Percentiles rank a stretch among this genome's conserved stretches.
These are phyloP conservation scores for Coelastrella sp. DNA, from an alignment of 139 green algal species.

Conservation along the genomic window DNA sequence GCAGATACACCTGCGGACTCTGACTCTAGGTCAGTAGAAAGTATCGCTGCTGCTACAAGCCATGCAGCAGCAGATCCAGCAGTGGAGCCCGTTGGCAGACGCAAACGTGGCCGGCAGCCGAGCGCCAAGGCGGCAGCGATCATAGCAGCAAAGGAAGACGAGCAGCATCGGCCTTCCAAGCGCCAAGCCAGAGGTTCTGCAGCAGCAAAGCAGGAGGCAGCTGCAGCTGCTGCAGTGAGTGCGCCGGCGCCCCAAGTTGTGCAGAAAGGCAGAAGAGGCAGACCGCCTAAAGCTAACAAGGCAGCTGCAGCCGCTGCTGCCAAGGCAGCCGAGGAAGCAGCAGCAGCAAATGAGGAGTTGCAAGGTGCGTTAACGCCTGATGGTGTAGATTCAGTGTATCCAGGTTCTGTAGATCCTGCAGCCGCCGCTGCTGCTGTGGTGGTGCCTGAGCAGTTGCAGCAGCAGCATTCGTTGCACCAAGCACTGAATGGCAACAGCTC, in stretches of 20 bases:
- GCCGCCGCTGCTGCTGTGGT: not conserved
- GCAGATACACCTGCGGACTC: constrained; percentile 24
- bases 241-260: not conserved
- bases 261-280: not conserved
- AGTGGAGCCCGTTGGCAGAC: not conserved
- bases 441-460: constrained; percentile 21
- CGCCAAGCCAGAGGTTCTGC: not conserved
- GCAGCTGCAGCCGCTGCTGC: constrained; percentile 36
- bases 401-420: not conserved
- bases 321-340: not conserved
- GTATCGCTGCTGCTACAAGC: constrained; percentile 20
- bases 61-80: constrained; percentile 33
- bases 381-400: not conserved
- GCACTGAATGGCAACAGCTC: not conserved
- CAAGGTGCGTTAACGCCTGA: not conserved
- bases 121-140: not conserved
- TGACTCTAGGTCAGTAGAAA: constrained; percentile 27
- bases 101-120: constrained; percentile 22
- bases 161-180: not conserved
- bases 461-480: constrained; percentile 12
- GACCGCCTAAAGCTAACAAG: constrained; percentile 9
- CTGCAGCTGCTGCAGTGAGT: not conserved
- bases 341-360: not conserved
- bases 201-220: not conserved
- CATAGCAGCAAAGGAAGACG: not conserved